phyloP scores from a whole-genome alignment of 495 filamentous ascomycete genomes.

The Hamigera avellanea region DNA sequence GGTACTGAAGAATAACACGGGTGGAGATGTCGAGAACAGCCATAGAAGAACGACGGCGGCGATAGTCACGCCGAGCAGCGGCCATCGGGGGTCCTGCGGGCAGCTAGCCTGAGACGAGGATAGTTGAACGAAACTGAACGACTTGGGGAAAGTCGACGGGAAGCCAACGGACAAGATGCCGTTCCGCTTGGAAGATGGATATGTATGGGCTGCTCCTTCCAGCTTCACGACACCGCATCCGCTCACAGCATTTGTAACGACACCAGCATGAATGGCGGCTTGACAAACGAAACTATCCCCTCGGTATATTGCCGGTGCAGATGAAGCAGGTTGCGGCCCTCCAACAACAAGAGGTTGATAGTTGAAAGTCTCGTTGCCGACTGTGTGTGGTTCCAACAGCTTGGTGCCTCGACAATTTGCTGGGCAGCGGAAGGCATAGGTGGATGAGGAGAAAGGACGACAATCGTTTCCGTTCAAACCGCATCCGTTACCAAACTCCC shows the following conservation, averaged over 20 bases:
- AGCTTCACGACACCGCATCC: constrained; percentile 67
- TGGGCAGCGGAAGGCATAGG: constrained; percentile 68
- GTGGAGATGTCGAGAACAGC: constrained; percentile 55
- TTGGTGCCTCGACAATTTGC: constrained; percentile 56
- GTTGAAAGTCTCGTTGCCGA: constrained; percentile 59
- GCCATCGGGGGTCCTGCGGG: constrained; percentile 56
- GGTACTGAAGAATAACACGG: constrained; percentile 58
- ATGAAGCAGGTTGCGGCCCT: constrained; percentile 40
- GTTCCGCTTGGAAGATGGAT: constrained; percentile 43
- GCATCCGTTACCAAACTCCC: constrained; percentile 60
- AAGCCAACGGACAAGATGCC: constrained; percentile 60
- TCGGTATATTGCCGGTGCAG: constrained; percentile 46
- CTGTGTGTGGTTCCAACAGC: constrained; percentile 59
- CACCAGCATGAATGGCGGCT: constrained; percentile 66
- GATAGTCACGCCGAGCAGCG: constrained; percentile 60
- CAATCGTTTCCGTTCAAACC: constrained; percentile 71
- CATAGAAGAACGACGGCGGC: constrained; percentile 54
- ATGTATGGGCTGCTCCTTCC: constrained; percentile 55
- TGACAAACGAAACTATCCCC: constrained; percentile 78
- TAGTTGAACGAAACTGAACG: constrained; percentile 52
- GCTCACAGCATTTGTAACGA: constrained; percentile 54
- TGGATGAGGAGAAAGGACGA: constrained; percentile 62
- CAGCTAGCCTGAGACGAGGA: constrained; percentile 28
- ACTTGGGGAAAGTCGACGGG: constrained; percentile 65
- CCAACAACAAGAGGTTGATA: constrained; percentile 68